Percentiles rank a stretch among this genome's conserved stretches.
Evolutionary conservation across 306 rosid species (phyloP).

Genomic region (Hippophae gyantsensis): DNA sequence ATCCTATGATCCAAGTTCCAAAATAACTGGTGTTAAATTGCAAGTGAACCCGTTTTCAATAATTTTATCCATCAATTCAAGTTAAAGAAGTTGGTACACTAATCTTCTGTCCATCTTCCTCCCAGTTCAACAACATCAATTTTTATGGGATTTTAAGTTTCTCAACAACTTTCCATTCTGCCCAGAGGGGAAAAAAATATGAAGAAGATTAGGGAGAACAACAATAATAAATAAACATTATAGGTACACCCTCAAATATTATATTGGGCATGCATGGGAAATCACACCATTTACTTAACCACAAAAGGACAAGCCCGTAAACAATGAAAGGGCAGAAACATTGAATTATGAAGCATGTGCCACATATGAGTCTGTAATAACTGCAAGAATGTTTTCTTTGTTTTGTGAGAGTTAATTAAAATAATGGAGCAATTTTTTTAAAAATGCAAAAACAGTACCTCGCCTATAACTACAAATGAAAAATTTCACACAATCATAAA

Average conservation of each 20-base stretch:
- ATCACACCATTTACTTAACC: neutral
- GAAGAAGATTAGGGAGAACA: conserved; percentile 12
- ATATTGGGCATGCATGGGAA: neutral
- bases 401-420: no score
- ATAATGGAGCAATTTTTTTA: no score
- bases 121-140: conserved; percentile 84
- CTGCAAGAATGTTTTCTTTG: no score
- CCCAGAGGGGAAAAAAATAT: conserved; percentile 23
- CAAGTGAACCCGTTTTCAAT: neutral
- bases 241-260: neutral
- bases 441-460: no score
- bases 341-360: no score
- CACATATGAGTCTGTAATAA: no score
- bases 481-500: neutral
- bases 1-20: conserved; percentile 42
- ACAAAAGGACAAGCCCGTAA: neutral
- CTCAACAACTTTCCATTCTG: conserved; percentile 84
- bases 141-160: conserved; percentile 62
- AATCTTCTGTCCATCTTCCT: conserved; percentile 56
- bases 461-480: no score
- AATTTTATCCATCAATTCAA: conserved; percentile 11
- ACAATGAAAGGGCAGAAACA: neutral
- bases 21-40: neutral
- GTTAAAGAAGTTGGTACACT: conserved; percentile 28
- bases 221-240: conserved; percentile 7